phyloP scores from a whole-genome alignment of 331 rosid genomes.

The Stylosanthes scabra region DNA sequence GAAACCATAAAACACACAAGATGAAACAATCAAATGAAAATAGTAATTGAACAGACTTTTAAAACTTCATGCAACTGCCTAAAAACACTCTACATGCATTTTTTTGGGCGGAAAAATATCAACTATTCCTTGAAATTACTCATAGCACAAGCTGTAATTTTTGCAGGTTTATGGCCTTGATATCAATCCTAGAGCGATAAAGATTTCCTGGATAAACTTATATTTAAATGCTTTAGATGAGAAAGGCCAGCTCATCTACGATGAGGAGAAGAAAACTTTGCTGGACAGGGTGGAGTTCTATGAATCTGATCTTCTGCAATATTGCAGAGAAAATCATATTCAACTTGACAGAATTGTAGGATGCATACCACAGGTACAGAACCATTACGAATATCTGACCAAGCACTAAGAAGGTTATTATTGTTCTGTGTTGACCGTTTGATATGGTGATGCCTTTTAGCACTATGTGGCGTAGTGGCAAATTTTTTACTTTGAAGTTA shows the following conservation, averaged over 20 bases:
- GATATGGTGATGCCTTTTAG: no score
- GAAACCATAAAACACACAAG: no score
- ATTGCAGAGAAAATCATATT: conserved; percentile 79
- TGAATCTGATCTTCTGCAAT: conserved; percentile 90
- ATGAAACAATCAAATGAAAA: no score
- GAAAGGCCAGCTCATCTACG: conserved; percentile 78
- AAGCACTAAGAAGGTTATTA: no score
- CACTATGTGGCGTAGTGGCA: no score
- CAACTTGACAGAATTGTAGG: conserved; percentile 95
- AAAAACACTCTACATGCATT: neutral
- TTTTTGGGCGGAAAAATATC: no score
- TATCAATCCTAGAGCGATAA: conserved; percentile 94
- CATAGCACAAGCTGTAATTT: neutral
- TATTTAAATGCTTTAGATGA: conserved; percentile 92
- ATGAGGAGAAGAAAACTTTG: conserved; percentile 79
- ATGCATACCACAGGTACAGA: conserved; percentile 95
- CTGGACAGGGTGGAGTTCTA: conserved; percentile 94
- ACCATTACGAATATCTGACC: conserved; percentile 4
- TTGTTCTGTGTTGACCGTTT: no score
- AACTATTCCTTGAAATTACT: neutral
- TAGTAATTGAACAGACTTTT: no score
- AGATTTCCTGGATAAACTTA: conserved; percentile 91
- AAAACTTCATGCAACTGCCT: neutral
- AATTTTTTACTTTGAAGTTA: no score
- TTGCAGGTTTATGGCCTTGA: conserved; percentile 95